These are phyloP conservation scores for Gossypium rotundifolium DNA, from an alignment of 345 rosid species.

Conservation along the genomic window DNA sequence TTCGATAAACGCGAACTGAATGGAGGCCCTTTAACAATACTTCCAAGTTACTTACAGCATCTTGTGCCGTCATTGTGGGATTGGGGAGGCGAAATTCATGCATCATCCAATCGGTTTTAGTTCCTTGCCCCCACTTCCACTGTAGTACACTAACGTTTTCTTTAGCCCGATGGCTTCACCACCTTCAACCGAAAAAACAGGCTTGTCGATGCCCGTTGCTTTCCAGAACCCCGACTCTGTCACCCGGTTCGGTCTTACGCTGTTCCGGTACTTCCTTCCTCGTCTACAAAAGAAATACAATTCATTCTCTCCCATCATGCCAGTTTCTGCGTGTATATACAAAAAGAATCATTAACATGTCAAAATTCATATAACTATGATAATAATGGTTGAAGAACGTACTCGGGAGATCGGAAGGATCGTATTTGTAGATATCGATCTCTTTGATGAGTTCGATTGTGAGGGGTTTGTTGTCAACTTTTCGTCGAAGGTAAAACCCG, in stretches of 20 bases:
- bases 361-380: too few species aligned
- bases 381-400: not conserved
- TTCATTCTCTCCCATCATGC: not conserved
- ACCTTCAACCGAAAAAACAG: not conserved
- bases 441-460: not conserved
- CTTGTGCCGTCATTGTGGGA: constrained; percentile 19
- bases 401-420: not conserved
- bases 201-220: not conserved
- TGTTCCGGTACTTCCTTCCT: not conserved
- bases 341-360: too few species aligned
- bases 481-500: not conserved
- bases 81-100: not conserved
- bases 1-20: too few species aligned
- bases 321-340: too few species aligned
- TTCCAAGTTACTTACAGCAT: constrained; percentile 51
- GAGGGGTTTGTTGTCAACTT: not conserved
- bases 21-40: too few species aligned
- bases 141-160: not conserved
- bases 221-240: not conserved
- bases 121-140: not conserved
- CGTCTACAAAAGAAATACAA: not conserved
- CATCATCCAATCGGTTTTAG: not conserved
- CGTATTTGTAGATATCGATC: not conserved
- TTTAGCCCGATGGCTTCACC: not conserved
- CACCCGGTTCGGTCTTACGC: not conserved